Evolutionary conservation across 768 basidiomycete genomes (phyloP).

Genomic region (Lactifluus volemus): DNA sequence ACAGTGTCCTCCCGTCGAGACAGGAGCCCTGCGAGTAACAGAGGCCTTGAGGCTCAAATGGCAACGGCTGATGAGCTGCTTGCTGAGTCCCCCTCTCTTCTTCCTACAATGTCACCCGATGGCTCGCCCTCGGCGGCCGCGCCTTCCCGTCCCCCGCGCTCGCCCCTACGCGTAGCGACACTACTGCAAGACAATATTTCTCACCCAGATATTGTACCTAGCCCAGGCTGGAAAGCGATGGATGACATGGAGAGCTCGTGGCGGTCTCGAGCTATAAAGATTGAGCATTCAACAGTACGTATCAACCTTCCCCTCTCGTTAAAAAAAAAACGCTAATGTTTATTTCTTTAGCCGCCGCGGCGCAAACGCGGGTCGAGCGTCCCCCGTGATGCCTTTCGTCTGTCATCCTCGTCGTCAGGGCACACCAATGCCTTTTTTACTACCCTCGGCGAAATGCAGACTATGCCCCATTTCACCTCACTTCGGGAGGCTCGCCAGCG

Average conservation of each 20-base stretch:
- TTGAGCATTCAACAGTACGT: slow-evolving; percentile 16
- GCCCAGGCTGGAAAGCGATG: slow-evolving; percentile 7
- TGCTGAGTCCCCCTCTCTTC: slow-evolving; percentile 18
- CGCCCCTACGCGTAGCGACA: slow-evolving; percentile 17
- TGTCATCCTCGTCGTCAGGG: slow-evolving; percentile 16
- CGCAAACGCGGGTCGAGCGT: slow-evolving; percentile 21
- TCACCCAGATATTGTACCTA: slow-evolving; percentile 7
- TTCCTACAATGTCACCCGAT: slow-evolving; percentile 8
- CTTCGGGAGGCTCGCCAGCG: slow-evolving; percentile 21
- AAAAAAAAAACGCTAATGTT: background rate
- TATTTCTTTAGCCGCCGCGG: background rate
- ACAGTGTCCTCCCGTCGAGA: slow-evolving; percentile 23
- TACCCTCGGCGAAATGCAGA: slow-evolving; percentile 17
- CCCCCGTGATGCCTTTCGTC: slow-evolving; percentile 19
- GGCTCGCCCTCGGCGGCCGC: background rate
- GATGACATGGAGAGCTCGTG: slow-evolving; percentile 17
- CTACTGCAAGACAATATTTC: slow-evolving; percentile 2
- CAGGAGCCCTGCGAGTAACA: slow-evolving; percentile 21
- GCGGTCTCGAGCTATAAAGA: slow-evolving; percentile 14
- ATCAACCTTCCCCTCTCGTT: background rate
- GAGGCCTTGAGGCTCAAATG: slow-evolving; percentile 11
- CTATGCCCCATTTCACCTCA: slow-evolving; percentile 20
- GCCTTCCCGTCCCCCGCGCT: slow-evolving; percentile 18
- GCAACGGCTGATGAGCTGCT: slow-evolving; percentile 13
- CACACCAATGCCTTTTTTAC: slow-evolving; percentile 19